phyloP scores from a whole-genome alignment of 2,329 filamentous ascomycete species.

The Monilinia polystroma region DNA sequence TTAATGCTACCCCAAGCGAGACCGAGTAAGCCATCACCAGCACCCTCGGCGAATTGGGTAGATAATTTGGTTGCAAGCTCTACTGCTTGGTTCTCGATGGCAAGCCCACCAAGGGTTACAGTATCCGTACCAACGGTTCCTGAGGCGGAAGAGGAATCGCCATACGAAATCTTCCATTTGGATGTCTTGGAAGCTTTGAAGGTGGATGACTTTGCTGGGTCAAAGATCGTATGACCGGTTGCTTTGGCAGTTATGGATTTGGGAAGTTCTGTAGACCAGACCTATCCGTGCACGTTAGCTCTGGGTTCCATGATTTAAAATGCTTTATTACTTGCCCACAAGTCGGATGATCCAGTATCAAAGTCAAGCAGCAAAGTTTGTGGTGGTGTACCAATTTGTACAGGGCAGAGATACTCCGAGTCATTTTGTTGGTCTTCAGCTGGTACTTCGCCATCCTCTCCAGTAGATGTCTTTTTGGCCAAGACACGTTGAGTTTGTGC shows the following conservation, averaged over 20 bases:
- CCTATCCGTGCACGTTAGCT: constrained; percentile 41
- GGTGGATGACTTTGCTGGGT: constrained; percentile 60
- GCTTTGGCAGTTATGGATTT: constrained; percentile 39
- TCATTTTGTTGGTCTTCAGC: constrained; percentile 68
- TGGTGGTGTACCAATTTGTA: constrained; percentile 62
- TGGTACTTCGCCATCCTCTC: constrained; percentile 50
- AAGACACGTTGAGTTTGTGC: constrained; percentile 49
- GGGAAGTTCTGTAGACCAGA: constrained; percentile 55
- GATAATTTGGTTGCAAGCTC: constrained; percentile 63
- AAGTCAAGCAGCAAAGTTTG: constrained; percentile 65
- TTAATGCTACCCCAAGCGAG: constrained; percentile 65
- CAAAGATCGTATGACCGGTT: constrained; percentile 54
- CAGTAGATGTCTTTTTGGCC: constrained; percentile 43
- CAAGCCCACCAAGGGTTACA: constrained; percentile 60
- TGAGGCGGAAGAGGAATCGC: constrained; percentile 65
- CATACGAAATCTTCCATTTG: constrained; percentile 66
- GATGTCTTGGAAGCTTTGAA: constrained; percentile 51
- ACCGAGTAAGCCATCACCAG: constrained; percentile 65
- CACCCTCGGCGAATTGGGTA: constrained; percentile 53
- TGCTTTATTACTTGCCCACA: constrained; percentile 54
- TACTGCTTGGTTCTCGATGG: constrained; percentile 60
- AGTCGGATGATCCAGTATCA: constrained; percentile 68
- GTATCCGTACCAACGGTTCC: constrained; percentile 64
- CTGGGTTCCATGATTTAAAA: fast-evolving
- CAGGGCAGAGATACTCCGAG: constrained; percentile 61